Evolutionary conservation across 2,329 filamentous ascomycete species (phyloP), one percentile per base, ranked within the genome.

Genomic region (Aureobasidium melanogenum): DNA sequence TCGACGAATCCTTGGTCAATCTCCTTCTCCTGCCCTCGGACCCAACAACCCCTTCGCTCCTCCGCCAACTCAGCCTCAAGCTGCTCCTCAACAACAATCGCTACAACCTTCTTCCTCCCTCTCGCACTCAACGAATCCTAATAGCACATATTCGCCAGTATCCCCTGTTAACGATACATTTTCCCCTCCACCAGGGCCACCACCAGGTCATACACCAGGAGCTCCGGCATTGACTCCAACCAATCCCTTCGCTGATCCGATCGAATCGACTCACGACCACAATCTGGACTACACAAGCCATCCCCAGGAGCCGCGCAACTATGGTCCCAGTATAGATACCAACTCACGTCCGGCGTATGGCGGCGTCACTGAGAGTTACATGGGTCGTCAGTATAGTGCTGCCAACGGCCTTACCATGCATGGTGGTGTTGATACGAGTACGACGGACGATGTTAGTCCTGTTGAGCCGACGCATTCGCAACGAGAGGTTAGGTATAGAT

Each of bases 391-490:
- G 66, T 70, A 73, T 63, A 77, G 74, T 61, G 73, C 76, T 30
- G 71, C 67, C 5, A 73, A 76, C 61, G 73, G 77, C 28, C 48
- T 76, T 55, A 78, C 76, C 1, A 80, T 80, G 77, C 77, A 78
- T 60, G 77, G 77, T 9, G 69, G 67, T 22, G 62, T 52, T n/a
- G 63, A 58, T 5, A 36, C 43, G 3, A 26, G 34, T 12, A 30
- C 22, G 5, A 9, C 41, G 9, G 48, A 44, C 12, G 50, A 61
- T 7, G 59, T 61, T 1, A 61, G 59, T 47, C 59, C 59, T 8
- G 39, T 55, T 15, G 38, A 54, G 47, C 47, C 30, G 1, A 54
- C 22, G 2, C 36, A 34, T 17, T 17, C 19, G 3, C 43, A 59
- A 17, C 32, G 43, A 9, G 56, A 59, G 17, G 50, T 54, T 10